phyloP scores from a whole-genome alignment of 2,329 filamentous ascomycete species.

The Didymellaceae sp. region DNA sequence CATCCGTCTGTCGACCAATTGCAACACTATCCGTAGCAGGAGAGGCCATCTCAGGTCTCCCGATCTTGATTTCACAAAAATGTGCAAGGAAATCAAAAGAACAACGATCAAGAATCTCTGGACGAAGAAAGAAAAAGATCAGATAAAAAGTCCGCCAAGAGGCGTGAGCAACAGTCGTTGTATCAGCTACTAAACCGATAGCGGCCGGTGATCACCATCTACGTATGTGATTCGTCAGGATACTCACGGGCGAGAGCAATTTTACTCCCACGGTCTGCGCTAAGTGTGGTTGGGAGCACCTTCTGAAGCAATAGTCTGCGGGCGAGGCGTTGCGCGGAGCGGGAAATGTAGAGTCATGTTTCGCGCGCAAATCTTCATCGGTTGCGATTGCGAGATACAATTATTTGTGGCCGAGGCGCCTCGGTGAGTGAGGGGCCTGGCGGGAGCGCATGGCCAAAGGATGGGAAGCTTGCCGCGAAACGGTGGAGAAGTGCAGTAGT shows the following conservation, averaged over 20 bases:
- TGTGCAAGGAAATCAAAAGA: neutral
- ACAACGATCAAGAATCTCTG: neutral
- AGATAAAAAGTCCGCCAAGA: constrained; percentile 15
- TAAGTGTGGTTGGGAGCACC: constrained; percentile 9
- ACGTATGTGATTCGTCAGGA: constrained; percentile 21
- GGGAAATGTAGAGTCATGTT: constrained; percentile 2
- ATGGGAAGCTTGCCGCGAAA: constrained; percentile 5
- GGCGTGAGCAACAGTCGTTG: constrained; percentile 13
- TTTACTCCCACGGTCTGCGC: neutral
- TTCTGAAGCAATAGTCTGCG: constrained; percentile 2
- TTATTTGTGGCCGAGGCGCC: neutral
- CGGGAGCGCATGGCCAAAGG: constrained; percentile 1
- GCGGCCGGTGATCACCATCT: constrained; percentile 15
- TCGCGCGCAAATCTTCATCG: constrained; percentile 2
- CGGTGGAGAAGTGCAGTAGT: constrained; percentile 16
- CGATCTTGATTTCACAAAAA: neutral
- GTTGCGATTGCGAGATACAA: no score
- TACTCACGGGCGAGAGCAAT: constrained; percentile 1
- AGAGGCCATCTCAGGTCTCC: constrained; percentile 32
- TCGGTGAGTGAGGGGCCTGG: neutral
- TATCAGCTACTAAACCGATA: constrained; percentile 29
- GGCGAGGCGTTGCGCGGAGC: neutral
- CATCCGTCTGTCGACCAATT: constrained; percentile 28
- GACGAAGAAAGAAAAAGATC: constrained; percentile 11
- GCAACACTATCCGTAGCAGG: constrained; percentile 21